Base-by-base conservation (phyloP, 1,284 basidiomycete species). In the Sporisorium sorghi region DNA sequence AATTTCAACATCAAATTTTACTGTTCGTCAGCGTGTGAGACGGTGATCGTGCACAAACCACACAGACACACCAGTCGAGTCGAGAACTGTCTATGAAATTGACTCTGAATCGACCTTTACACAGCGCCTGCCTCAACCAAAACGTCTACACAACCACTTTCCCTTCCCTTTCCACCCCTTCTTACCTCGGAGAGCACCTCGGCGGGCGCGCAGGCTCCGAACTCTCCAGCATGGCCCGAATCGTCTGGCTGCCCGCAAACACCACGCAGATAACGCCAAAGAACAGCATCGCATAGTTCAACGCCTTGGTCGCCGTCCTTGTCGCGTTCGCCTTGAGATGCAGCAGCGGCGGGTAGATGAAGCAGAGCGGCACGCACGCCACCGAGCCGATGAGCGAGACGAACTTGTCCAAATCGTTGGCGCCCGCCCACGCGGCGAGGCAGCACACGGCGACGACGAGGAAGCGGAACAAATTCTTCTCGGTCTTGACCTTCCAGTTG, bases 381-480 rank as follows among this genome's bases (percentile, higher is more conserved):
- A 97, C 93, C 78, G 92, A 92, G 21, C 96, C 96, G 63, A 99
- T 89, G 76, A 99, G 89, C 15, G 93, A 90, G 15, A 99, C 96
- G 84, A 98, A 98, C 86, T 98, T 98, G 87, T 99, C 97, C 56
- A 99, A 86, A 85, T 97, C 94, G 44, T 87, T 88, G 21, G 94
- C 94, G 15, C 96, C 96, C 7, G 88, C 86, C 90, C 91, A 95
- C 61, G 92, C 92, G 65, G 97, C 86, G 23, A 88, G 83, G 1
- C 91, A 91, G 85, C 92, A 93, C 62, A 90, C 86, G 64, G 91
- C 84, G 37, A 97, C 93, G 64, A 91, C 88, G 14, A 86, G 83
- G 59, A 91, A 91, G 54, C 97, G 88, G 88, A 98, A 96, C 24
- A 89, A 81, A 82, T 99, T 99, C 90, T 99, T 99, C 80, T 90